A percentile compares a stretch with the other conserved stretches of the same genome.
phyloP scores from a whole-genome alignment of 2,329 filamentous ascomycete species.

The Dactylellina leptospora region DNA sequence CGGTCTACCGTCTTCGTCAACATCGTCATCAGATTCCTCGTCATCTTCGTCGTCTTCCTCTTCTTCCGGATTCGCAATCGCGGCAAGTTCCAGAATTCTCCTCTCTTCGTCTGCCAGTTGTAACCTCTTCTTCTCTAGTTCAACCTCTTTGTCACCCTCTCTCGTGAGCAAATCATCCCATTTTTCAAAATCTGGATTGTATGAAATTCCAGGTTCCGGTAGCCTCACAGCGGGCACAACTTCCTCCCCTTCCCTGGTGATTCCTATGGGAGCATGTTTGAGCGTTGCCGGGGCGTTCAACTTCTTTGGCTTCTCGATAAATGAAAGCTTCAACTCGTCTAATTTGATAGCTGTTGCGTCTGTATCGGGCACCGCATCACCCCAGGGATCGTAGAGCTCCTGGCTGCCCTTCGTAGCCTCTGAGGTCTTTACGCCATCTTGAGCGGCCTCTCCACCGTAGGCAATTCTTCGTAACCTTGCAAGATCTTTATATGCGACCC shows the following conservation, averaged over 20 bases:
- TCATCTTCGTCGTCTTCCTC: slow-evolving; percentile 93
- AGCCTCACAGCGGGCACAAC: slow-evolving; percentile 78
- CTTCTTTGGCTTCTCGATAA: slow-evolving; percentile 72
- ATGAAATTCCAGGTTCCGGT: slow-evolving; percentile 84
- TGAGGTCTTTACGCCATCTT: slow-evolving; percentile 62
- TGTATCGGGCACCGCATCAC: slow-evolving; percentile 61
- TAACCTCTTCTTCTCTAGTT: slow-evolving; percentile 56
- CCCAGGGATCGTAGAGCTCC: slow-evolving; percentile 83
- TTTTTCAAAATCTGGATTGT: slow-evolving; percentile 88
- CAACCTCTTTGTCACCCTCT: slow-evolving; percentile 68
- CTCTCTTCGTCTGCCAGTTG: slow-evolving; percentile 56
- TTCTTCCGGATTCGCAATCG: slow-evolving; percentile 71
- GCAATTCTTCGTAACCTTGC: slow-evolving; percentile 79
- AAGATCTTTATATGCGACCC: slow-evolving; percentile 85
- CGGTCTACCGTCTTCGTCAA: slow-evolving; percentile 58
- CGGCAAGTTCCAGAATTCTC: slow-evolving; percentile 63
- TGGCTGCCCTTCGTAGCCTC: slow-evolving; percentile 62
- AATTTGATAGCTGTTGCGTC: slow-evolving; percentile 59
- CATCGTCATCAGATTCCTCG: slow-evolving; percentile 61
- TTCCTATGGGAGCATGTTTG: slow-evolving; percentile 78
- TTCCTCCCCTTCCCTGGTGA: slow-evolving; percentile 80
- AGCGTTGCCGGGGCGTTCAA: slow-evolving; percentile 79
- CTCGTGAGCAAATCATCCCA: slow-evolving; percentile 79
- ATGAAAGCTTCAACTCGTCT: slow-evolving; percentile 65
- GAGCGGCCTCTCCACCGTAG: slow-evolving; percentile 70